Percentiles rank a stretch among this genome's conserved stretches.
phyloP scores from a whole-genome alignment of 345 rosid genomes.

The Syzygium jambos region DNA sequence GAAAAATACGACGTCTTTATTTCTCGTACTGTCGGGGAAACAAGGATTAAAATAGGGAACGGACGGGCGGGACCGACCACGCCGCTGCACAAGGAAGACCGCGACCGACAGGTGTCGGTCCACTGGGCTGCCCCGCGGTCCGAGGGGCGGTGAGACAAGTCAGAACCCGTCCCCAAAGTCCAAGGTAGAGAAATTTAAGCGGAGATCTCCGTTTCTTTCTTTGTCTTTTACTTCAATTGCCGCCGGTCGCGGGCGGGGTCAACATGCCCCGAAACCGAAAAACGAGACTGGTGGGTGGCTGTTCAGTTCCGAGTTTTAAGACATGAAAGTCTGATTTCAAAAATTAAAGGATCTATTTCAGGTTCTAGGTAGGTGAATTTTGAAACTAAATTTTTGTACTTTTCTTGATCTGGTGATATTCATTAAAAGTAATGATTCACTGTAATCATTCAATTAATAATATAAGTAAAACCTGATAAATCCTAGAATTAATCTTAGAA shows the following conservation, averaged over 20 bases:
- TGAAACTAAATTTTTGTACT: too few relatives aligned
- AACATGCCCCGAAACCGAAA: too few relatives aligned
- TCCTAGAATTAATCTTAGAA: too few relatives aligned
- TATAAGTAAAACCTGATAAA: too few relatives aligned
- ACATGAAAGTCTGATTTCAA: too few relatives aligned
- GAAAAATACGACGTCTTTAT: neutral
- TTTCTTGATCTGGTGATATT: too few relatives aligned
- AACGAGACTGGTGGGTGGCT: accelerated
- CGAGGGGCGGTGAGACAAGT: neutral
- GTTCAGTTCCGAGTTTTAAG: too few relatives aligned
- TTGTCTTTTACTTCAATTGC: neutral
- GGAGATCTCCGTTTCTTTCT: neutral
- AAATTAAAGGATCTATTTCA: too few relatives aligned
- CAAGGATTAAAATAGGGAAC: neutral
- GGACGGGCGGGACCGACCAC: neutral
- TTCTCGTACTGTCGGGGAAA: neutral
- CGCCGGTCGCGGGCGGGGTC: neutral
- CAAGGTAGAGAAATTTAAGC: neutral
- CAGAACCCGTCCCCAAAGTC: neutral
- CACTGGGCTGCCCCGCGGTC: neutral
- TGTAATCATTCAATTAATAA: too few relatives aligned
- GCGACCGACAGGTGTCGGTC: neutral
- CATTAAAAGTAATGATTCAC: too few relatives aligned
- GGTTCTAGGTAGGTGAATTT: accelerated
- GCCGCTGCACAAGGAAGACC: neutral